Percentiles rank a stretch among this genome's conserved stretches.
These are phyloP conservation scores for Chiua virens DNA, from an alignment of 768 basidiomycete species.

Conservation along the genomic window DNA sequence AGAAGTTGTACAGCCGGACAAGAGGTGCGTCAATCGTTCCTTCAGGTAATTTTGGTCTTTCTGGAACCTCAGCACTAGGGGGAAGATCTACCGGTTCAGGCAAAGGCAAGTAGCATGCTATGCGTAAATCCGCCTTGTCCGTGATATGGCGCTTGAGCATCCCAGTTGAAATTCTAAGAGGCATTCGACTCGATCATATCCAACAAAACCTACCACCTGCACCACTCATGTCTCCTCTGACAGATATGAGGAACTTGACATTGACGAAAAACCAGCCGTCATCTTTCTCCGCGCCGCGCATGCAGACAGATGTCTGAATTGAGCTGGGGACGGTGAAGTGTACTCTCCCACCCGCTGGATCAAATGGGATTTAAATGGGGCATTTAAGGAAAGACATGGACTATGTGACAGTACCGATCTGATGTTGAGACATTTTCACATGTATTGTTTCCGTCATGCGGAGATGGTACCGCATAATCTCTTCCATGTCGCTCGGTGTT, in stretches of 20 bases:
- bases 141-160: slow-evolving; percentile 64
- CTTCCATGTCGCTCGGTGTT: slow-evolving; percentile 71
- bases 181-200: neutral
- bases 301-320: slow-evolving; percentile 72
- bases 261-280: slow-evolving; percentile 88
- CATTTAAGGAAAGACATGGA: slow-evolving; percentile 14
- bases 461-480: slow-evolving; percentile 75
- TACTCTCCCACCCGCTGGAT: slow-evolving; percentile 72
- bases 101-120: slow-evolving; percentile 60
- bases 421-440: slow-evolving; percentile 72
- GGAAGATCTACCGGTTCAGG: slow-evolving; percentile 43
- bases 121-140: slow-evolving; percentile 68
- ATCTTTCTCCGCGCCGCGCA: slow-evolving; percentile 64
- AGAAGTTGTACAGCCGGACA: slow-evolving; percentile 81
- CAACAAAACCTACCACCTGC: slow-evolving; percentile 53
- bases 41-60: slow-evolving; percentile 50
- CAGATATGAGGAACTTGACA: slow-evolving; percentile 70
- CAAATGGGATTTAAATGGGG: slow-evolving; percentile 17
- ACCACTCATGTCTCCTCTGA: slow-evolving; percentile 72
- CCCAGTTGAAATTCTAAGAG: slow-evolving; percentile 66
- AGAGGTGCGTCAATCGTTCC: slow-evolving; percentile 79
- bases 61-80: slow-evolving; percentile 41
- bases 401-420: slow-evolving; percentile 50
- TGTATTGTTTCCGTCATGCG: slow-evolving; percentile 80
- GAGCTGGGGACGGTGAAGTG: slow-evolving; percentile 71